Evolutionary conservation across 2,329 filamentous ascomycete species (phyloP), one percentile per base, ranked within the genome.

Genomic region (Botryotinia convoluta): DNA sequence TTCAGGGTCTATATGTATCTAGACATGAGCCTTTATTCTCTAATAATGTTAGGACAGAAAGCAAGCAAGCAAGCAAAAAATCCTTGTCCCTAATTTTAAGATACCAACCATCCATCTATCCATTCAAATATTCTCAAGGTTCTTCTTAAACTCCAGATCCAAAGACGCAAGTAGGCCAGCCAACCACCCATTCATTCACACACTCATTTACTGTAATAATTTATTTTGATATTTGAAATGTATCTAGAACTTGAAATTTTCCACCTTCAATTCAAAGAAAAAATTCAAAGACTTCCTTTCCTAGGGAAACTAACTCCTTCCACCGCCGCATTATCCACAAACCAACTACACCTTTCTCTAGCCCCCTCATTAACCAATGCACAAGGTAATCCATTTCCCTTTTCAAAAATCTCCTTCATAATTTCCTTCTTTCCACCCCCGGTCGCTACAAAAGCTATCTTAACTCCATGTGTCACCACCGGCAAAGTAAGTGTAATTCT

Each of bases 401-500:
- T 91, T 76, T 93, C 90, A 81, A 99, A 97, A 78, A 98, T 98
- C 81, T 93, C 86, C 87, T 94, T 96, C 88, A 98, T 87, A 71
- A 98, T 92, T 3, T 93, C 93, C 87, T 93, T 93, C 90, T 99
- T 99, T 70, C 91, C 92, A 4, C 81, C 92, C 16, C 96, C 96
- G 1, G 95, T 98, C 20, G 94, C 94, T 60, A 99, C 91, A 81
- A 98, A 99, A 63, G 91, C 95, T 77, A 98, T 91, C 83, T 91
- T 93, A 75, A 95, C 87, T 57, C 92, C 93, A 82, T 97, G 94
- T 54, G 91, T 93, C 71, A 98, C 92, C 61, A 99, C 96, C 26
- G 95, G 95, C 74, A 99, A 85, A 35, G 93, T 97, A 72, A 99
- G 88, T 3, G 96, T 98, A 82, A 99, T 97, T 79, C 96, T 90